Evolutionary conservation across 768 basidiomycete genomes (phyloP), one percentile per base, ranked within the genome.

Genomic region (Sarcodon sp.): DNA sequence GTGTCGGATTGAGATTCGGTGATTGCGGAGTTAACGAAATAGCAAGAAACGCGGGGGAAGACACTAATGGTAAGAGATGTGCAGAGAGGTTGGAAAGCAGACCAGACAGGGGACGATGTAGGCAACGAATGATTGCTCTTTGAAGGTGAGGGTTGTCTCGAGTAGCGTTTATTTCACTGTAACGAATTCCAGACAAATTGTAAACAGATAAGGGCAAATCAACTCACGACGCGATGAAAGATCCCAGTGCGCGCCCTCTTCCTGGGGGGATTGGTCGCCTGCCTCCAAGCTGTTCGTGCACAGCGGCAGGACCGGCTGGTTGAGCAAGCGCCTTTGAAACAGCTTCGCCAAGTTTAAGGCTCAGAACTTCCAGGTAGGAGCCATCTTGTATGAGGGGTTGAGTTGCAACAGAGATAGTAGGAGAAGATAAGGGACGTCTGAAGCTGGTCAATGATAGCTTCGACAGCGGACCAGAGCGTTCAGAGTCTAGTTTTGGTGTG

Each of bases 31-130:
- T 73, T 7, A 72, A 69, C 15, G 72, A 64, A 6, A 75, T 68
- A 1, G 66, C 65, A 15, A 72, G 68, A 60, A 88, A 84, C 6
- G 73, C 64, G 9, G 79, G 68, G 4, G 85, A 79, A 4, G 83
- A 76, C 11, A 88, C 55, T 15, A 86, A 63, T 6, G 82, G 84
- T 1, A 80, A 64, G 33, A 89, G 69, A 53, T 79, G 71, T 21
- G 77, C 70, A 11, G 83, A 86, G 34, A 89, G 61, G 57, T 83
- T 83, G 53, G 69, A 78, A 54, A 84, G 66, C 36, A 89, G 60
- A 21, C 88, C 84, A 6, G 86, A 85, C 6, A 90, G 65, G 7
- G 85, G 87, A 47, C 81, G 77, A 49, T 86, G 86, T 31, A 89
- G 70, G 33, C 77, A 76, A 46, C 87, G 78, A 36, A 87, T 58